Evolutionary conservation across 495 filamentous ascomycete species (phyloP).

Genomic region (Xylaria acuta): DNA sequence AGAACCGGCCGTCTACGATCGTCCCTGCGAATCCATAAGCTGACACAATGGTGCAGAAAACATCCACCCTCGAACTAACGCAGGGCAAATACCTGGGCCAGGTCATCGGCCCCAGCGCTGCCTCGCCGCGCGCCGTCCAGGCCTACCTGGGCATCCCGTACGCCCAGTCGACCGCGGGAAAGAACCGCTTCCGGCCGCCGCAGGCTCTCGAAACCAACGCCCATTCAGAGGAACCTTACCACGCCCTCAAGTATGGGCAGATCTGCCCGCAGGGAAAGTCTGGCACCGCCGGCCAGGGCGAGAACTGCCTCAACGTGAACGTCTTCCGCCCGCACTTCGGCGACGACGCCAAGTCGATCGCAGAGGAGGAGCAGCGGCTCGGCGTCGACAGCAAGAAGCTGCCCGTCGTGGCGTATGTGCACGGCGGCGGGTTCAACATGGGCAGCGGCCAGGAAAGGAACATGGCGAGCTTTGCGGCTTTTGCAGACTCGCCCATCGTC

Average conservation of each 20-base stretch:
- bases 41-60: constrained; percentile 37
- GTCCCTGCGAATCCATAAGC: constrained; percentile 8
- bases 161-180: constrained; percentile 59
- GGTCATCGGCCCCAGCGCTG: constrained; percentile 44
- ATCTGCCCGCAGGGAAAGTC: constrained; percentile 46
- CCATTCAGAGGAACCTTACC: constrained; percentile 35
- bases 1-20: background rate
- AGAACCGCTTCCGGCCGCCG: constrained; percentile 63
- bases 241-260: constrained; percentile 51
- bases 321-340: constrained; percentile 51
- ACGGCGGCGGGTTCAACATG: constrained; percentile 61
- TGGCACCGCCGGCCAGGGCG: constrained; percentile 42
- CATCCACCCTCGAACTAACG: constrained; percentile 39
- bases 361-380: constrained; percentile 31
- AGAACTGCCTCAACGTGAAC: constrained; percentile 61
- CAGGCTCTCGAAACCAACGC: constrained; percentile 43
- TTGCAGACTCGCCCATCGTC: constrained; percentile 59
- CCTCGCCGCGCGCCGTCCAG: constrained; percentile 57
- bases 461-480: constrained; percentile 61
- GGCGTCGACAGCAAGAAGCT: constrained; percentile 46
- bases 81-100: constrained; percentile 64
- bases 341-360: constrained; percentile 33
- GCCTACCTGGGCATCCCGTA: constrained; percentile 68
- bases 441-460: constrained; percentile 51
- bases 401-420: constrained; percentile 66